These are phyloP conservation scores for Postia placenta DNA, from an alignment of 768 basidiomycete species.

Conservation along the genomic window DNA sequence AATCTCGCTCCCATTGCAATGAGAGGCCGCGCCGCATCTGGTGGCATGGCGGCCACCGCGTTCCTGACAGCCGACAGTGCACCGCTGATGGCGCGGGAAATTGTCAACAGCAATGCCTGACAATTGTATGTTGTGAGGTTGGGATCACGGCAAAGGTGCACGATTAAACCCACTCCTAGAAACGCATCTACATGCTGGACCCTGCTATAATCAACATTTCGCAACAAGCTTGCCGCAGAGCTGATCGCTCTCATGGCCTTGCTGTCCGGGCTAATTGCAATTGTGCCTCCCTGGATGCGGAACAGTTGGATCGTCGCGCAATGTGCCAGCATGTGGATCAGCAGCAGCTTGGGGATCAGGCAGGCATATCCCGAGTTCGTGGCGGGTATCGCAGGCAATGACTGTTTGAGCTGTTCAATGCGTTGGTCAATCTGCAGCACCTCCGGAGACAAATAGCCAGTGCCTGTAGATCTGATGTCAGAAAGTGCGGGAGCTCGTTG, in stretches of 20 bases:
- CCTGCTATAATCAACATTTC: too few species aligned
- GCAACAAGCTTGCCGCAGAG: too few species aligned
- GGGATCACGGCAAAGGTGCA: too few species aligned
- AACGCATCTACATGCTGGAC: too few species aligned
- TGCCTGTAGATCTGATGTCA: background rate
- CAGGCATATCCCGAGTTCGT: slow-evolving; percentile 8
- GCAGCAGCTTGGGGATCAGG: slow-evolving; percentile 15
- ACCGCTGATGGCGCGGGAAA: too few species aligned
- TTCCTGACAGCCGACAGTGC: too few species aligned
- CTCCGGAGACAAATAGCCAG: background rate
- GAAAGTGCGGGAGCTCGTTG: background rate
- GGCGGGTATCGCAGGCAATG: slow-evolving; percentile 15
- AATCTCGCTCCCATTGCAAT: too few species aligned
- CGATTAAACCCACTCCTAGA: too few species aligned
- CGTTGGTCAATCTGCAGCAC: slow-evolving; percentile 20
- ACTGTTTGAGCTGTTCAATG: slow-evolving; percentile 22
- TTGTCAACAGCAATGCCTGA: too few species aligned
- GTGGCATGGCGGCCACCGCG: too few species aligned
- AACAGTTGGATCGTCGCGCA: slow-evolving; percentile 27
- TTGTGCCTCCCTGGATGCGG: slow-evolving; percentile 8
- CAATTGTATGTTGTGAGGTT: too few species aligned
- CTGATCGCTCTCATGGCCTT: slow-evolving; percentile 13
- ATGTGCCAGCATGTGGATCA: slow-evolving; percentile 20
- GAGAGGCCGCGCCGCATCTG: too few species aligned
- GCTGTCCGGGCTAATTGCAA: slow-evolving; percentile 10